Evolutionary conservation across 2,329 filamentous ascomycete species (phyloP).

Genomic region (Ophiostoma perfectum): DNA sequence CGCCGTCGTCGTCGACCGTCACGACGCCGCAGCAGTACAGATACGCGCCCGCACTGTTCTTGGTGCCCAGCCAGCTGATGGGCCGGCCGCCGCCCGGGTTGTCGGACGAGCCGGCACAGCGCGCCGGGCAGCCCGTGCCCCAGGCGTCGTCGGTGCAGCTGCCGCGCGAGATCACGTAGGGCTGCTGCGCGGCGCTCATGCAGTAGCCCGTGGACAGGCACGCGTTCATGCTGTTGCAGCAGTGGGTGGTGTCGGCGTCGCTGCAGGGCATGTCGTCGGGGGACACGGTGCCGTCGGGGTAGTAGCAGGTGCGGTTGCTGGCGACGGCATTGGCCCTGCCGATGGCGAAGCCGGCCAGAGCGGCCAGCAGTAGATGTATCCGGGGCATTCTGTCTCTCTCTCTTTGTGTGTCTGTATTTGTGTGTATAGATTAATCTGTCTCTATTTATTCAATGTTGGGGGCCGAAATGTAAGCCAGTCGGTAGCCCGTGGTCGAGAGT

Average conservation of each 20-base stretch:
- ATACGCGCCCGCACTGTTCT: conserved; percentile 6
- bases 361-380: background rate
- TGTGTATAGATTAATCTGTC: background rate
- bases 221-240: conserved; percentile 20
- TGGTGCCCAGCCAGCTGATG: conserved; percentile 18
- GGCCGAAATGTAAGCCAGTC: background rate
- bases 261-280: conserved; percentile 17
- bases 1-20: conserved; percentile 10
- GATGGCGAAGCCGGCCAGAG: background rate
- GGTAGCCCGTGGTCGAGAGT: background rate
- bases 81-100: conserved; percentile 15
- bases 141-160: conserved; percentile 25
- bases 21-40: conserved; percentile 23
- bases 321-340: background rate
- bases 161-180: conserved; percentile 22
- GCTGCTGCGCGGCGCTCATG: conserved; percentile 19
- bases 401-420: background rate
- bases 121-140: conserved; percentile 23
- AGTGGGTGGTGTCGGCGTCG: conserved; percentile 19
- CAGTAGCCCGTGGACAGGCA: conserved; percentile 25
- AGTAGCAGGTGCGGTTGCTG: conserved; percentile 23
- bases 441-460: background rate
- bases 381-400: background rate
- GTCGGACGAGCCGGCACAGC: conserved; percentile 17
- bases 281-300: conserved; percentile 21